phyloP scores from a whole-genome alignment of 345 rosid species.

The Turnera subulata region DNA sequence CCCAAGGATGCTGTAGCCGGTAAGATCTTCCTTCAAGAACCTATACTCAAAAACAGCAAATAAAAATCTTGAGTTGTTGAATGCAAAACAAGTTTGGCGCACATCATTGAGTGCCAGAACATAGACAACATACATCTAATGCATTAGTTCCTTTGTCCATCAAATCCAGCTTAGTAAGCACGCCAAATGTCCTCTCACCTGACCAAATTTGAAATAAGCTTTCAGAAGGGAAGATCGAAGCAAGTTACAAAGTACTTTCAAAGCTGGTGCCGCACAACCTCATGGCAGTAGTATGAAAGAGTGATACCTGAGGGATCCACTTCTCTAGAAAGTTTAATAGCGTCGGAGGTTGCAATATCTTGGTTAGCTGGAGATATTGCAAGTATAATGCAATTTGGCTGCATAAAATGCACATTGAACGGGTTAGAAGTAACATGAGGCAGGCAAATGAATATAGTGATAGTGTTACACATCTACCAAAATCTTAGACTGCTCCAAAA shows the following conservation, averaged over 20 bases:
- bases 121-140: constrained; percentile 54
- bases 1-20: constrained; percentile 88
- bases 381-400: constrained; percentile 87
- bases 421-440: too few species aligned
- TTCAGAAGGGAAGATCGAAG: neutral
- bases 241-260: neutral
- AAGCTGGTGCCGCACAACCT: neutral
- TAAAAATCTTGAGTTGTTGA: neutral
- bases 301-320: constrained; percentile 81
- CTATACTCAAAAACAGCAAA: constrained; percentile 30
- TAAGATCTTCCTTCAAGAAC: constrained; percentile 96
- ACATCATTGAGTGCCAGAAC: neutral
- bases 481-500: too few species aligned
- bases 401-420: constrained; percentile 14
- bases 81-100: neutral
- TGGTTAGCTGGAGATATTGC: constrained; percentile 98
- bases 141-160: constrained; percentile 99
- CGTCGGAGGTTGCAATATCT: constrained; percentile 96
- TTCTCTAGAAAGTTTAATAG: constrained; percentile 81
- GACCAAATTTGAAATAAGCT: constrained; percentile 8
- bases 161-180: constrained; percentile 87
- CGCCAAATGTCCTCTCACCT: constrained; percentile 99
- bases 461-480: too few species aligned
- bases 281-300: neutral
- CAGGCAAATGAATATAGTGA: too few species aligned